Conservation (phyloP, 1,284 basidiomycete species). For the Malassezia yamatoensis region DNA sequence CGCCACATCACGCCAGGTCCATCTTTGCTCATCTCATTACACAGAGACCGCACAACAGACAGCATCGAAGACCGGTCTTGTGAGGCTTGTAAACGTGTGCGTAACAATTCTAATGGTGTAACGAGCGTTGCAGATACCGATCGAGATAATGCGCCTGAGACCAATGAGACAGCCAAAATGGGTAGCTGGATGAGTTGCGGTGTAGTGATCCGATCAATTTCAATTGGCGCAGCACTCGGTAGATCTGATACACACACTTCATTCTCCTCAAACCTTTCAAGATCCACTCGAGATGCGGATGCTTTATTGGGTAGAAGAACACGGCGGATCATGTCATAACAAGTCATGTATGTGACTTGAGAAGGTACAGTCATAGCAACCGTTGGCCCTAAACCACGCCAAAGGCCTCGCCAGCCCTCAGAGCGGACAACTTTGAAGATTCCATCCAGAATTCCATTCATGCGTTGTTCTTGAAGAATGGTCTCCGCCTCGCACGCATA, state of each 20-base stretch:
- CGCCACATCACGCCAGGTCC: constrained; percentile 62
- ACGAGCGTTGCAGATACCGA: constrained; percentile 67
- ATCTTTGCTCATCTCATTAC: constrained; percentile 22
- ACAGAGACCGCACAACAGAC: constrained; percentile 28
- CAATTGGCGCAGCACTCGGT: constrained; percentile 5
- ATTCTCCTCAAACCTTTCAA: background rate
- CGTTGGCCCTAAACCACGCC: constrained; percentile 44
- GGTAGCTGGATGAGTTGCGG: background rate
- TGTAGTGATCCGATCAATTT: background rate
- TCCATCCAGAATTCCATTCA: constrained; percentile 42
- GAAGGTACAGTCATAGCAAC: constrained; percentile 73
- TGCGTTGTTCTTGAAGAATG: constrained; percentile 24
- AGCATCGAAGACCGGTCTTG: constrained; percentile 19
- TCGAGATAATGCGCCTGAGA: constrained; percentile 72
- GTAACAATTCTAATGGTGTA: constrained; percentile 83
- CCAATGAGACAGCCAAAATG: constrained; percentile 59
- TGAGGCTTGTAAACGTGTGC: constrained; percentile 70
- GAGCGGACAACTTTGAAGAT: constrained; percentile 33
- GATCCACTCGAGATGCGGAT: background rate
- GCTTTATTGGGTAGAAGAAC: constrained; percentile 23
- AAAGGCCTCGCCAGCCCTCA: constrained; percentile 41
- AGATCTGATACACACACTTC: constrained; percentile 1
- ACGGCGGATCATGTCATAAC: constrained; percentile 76
- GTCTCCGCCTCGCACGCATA: constrained; percentile 18
- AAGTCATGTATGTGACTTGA: constrained; percentile 87